Percentiles rank a stretch among this genome's conserved stretches.
These are phyloP conservation scores for Trichoderma hamatum DNA, from an alignment of 2,329 filamentous ascomycete genomes.

Conservation along the genomic window DNA sequence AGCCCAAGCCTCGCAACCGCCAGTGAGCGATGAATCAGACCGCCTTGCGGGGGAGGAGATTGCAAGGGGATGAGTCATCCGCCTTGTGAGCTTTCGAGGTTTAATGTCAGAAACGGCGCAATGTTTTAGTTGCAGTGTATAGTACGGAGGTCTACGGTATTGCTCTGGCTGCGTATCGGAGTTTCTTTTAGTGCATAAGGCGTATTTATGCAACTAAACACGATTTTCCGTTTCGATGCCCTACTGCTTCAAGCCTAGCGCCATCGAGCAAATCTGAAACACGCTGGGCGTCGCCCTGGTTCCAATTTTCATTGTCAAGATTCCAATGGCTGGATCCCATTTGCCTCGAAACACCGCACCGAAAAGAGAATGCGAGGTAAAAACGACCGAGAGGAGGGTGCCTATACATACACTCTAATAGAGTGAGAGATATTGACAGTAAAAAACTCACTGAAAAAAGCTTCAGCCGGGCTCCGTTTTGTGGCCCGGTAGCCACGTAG, in stretches of 20 bases:
- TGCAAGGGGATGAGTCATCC: constrained; percentile 15
- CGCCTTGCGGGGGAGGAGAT: constrained; percentile 14
- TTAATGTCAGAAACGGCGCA: not conserved
- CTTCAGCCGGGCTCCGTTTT: constrained; percentile 3
- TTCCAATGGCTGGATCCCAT: not conserved
- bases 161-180: not conserved
- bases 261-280: constrained; percentile 24
- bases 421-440: not conserved
- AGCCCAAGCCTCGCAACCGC: not conserved
- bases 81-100: not conserved
- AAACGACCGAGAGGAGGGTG: not conserved
- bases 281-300: constrained; percentile 9
- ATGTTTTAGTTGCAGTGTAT: not conserved
- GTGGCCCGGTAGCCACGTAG: constrained; percentile 1
- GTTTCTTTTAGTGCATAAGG: not conserved
- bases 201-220: not conserved
- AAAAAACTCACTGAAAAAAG: not conserved
- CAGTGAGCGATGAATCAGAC: constrained; percentile 22
- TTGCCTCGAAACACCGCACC: constrained; percentile 1
- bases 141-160: no score
- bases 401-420: not conserved
- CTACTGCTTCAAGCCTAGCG: constrained; percentile 17
- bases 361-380: not conserved
- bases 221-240: not conserved
- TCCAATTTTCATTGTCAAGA: constrained; percentile 17